phyloP scores from a whole-genome alignment of 129 eudicot genomes.

The Helichrysum umbraculigerum region DNA sequence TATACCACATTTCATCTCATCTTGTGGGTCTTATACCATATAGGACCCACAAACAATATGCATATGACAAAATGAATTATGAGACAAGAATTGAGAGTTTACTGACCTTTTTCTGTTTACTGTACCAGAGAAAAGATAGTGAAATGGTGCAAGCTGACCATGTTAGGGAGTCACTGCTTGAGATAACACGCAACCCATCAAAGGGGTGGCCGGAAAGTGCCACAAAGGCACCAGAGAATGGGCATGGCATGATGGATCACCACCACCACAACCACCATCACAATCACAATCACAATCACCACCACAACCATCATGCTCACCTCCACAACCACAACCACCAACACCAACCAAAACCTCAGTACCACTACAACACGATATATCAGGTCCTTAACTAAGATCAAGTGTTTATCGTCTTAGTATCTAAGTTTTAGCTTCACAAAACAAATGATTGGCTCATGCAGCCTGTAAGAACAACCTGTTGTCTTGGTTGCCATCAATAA shows the following conservation, averaged over 20 bases:
- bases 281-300: conserved; percentile 30
- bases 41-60: conserved; percentile 1
- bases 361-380: conserved; percentile 38
- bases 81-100: background rate
- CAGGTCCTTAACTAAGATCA: conserved; percentile 36
- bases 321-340: background rate
- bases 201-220: conserved; percentile 52
- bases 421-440: conserved; percentile 19
- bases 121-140: conserved; percentile 60
- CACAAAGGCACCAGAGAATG: conserved; percentile 41
- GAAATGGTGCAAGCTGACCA: conserved; percentile 81
- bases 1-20: background rate
- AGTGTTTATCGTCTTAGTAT: conserved; percentile 24
- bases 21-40: background rate
- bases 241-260: conserved; percentile 33
- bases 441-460: conserved; percentile 18
- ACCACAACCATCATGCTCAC: conserved; percentile 43
- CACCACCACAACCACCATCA: conserved; percentile 41
- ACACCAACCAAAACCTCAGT: conserved; percentile 35
- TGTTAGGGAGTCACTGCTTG: conserved; percentile 79
- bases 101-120: background rate
- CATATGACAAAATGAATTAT: background rate
- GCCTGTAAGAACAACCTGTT: conserved; percentile 19
- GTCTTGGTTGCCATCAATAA: conserved; percentile 30
- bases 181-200: conserved; percentile 61